These are phyloP conservation scores for Peziza echinospora DNA, from an alignment of 495 filamentous ascomycete species.

Conservation along the genomic window DNA sequence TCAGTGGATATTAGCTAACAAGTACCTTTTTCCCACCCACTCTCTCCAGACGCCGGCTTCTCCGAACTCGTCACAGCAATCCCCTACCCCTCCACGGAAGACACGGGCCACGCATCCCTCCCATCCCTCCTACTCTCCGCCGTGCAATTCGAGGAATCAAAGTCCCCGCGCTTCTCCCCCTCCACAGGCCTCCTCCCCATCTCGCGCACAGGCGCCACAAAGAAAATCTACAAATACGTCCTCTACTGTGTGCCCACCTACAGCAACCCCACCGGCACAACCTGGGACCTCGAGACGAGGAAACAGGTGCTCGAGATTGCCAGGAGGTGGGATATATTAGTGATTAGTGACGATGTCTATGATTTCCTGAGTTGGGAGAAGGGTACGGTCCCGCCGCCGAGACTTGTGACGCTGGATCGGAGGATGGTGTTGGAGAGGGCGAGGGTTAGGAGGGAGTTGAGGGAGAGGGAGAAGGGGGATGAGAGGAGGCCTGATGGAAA, in stretches of 20 bases:
- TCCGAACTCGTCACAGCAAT: slow-evolving; percentile 9
- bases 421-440: slow-evolving; percentile 23
- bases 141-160: slow-evolving; percentile 5
- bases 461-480: neutral
- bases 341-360: slow-evolving; percentile 81
- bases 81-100: slow-evolving; percentile 1
- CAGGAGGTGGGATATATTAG: slow-evolving; percentile 47
- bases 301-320: slow-evolving; percentile 43
- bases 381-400: slow-evolving; percentile 22
- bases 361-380: slow-evolving; percentile 57
- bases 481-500: neutral
- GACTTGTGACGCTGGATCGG: slow-evolving; percentile 57
- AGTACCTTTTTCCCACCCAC: too few species aligned
- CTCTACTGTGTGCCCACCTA: slow-evolving; percentile 72
- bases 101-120: too few species aligned
- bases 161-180: slow-evolving; percentile 8
- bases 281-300: slow-evolving; percentile 41
- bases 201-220: slow-evolving; percentile 27
- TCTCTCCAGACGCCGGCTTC: slow-evolving; percentile 15
- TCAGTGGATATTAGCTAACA: too few species aligned
- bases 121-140: slow-evolving; percentile 2
- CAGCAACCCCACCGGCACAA: slow-evolving; percentile 58
- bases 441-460: neutral
- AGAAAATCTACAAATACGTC: slow-evolving; percentile 48
- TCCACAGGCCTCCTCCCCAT: slow-evolving; percentile 9